These are phyloP conservation scores for Ilyonectria destructans DNA, from an alignment of 2,329 filamentous ascomycete species.

Conservation along the genomic window DNA sequence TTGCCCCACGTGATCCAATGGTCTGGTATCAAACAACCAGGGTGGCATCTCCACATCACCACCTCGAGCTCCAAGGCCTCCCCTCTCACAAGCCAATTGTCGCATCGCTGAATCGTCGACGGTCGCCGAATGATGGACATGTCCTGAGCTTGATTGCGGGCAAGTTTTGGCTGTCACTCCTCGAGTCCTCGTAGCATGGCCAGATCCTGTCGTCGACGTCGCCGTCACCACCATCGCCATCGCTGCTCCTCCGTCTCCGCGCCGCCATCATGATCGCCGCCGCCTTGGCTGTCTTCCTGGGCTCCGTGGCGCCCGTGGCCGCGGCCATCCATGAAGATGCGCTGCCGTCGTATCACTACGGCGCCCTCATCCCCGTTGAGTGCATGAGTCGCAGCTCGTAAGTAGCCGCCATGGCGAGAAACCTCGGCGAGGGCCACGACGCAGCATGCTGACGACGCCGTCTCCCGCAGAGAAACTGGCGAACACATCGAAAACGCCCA, in stretches of 20 bases:
- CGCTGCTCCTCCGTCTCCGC: constrained; percentile 3
- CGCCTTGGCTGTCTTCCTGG: constrained; percentile 40
- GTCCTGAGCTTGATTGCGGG: constrained; percentile 37
- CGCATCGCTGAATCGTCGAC: constrained; percentile 26
- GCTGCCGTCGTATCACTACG: constrained; percentile 76
- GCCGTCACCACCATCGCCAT: constrained; percentile 2
- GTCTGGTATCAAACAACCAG: constrained; percentile 34
- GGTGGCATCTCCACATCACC: constrained; percentile 47
- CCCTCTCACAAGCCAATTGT: constrained; percentile 7
- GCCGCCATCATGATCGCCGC: constrained; percentile 42
- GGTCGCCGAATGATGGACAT: constrained; percentile 34
- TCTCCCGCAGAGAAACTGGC: constrained; percentile 79
- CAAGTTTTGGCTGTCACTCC: constrained; percentile 29
- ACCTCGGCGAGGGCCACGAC: neutral
- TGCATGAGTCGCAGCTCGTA: constrained; percentile 84
- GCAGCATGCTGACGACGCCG: neutral
- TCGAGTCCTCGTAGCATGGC: constrained; percentile 18
- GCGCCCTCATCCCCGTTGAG: constrained; percentile 78
- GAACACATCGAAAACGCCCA: constrained; percentile 88
- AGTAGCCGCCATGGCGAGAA: constrained; percentile 52
- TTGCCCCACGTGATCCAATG: constrained; percentile 43
- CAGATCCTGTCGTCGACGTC: constrained; percentile 9
- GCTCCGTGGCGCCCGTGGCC: constrained; percentile 48
- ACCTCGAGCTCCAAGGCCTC: constrained; percentile 12
- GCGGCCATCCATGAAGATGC: constrained; percentile 57